phyloP scores from a whole-genome alignment of 2,329 filamentous ascomycete genomes.

The Pseudocercospora vitis region DNA sequence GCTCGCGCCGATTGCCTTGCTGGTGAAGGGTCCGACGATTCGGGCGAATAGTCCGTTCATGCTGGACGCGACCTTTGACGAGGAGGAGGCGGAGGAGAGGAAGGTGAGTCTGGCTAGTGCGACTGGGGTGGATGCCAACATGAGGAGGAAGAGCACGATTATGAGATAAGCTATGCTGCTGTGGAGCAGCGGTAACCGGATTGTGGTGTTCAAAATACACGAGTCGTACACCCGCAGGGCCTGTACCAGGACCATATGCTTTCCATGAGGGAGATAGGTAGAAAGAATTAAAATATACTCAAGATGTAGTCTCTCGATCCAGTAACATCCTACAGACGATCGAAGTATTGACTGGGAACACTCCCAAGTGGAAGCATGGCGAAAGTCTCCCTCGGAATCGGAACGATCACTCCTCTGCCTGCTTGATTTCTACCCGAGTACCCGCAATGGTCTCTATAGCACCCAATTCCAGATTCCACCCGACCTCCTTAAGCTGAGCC shows the following conservation, averaged over 20 bases:
- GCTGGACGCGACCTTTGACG: slow-evolving; percentile 32
- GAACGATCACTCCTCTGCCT: too few relatives aligned
- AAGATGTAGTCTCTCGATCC: too few relatives aligned
- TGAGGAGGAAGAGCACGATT: background rate
- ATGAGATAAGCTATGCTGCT: background rate
- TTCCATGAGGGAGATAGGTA: background rate
- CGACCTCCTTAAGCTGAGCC: slow-evolving; percentile 46
- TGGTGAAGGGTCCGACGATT: slow-evolving; percentile 33
- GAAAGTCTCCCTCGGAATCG: too few relatives aligned
- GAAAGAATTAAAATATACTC: background rate
- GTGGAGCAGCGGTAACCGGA: too few relatives aligned
- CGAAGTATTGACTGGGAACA: too few relatives aligned
- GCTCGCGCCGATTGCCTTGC: slow-evolving; percentile 44
- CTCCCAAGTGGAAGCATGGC: too few relatives aligned
- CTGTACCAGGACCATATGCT: background rate
- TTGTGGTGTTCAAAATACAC: background rate
- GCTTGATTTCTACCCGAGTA: slow-evolving; percentile 29
- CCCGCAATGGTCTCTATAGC: slow-evolving; percentile 67
- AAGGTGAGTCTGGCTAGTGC: slow-evolving; percentile 19
- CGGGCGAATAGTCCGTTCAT: slow-evolving; percentile 34
- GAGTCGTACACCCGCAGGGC: background rate
- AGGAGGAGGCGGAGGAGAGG: slow-evolving; percentile 27
- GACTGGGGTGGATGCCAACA: slow-evolving; percentile 7
- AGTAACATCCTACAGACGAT: too few relatives aligned
- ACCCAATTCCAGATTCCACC: slow-evolving; percentile 66